Percentiles rank a stretch among this genome's conserved stretches.
phyloP scores from a whole-genome alignment of 768 basidiomycete genomes.

The Russula emetica region DNA sequence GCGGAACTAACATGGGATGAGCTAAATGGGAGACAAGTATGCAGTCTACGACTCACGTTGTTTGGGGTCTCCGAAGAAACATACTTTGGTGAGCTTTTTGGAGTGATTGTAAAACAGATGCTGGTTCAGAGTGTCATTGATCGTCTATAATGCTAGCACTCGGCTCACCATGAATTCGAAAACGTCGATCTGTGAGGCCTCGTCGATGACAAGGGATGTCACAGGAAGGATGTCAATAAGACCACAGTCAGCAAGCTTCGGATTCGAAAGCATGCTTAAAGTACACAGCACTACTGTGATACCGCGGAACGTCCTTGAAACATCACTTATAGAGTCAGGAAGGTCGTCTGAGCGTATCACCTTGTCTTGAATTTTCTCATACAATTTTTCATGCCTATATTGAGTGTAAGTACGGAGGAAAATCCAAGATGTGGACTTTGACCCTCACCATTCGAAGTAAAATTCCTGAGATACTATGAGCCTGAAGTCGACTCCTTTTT shows the following conservation, averaged over 20 bases:
- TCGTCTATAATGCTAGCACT: background rate
- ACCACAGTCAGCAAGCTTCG: conserved; percentile 35
- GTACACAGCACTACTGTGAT: conserved; percentile 44
- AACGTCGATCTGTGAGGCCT: conserved; percentile 49
- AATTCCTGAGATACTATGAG: conserved; percentile 39
- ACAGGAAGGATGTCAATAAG: conserved; percentile 41
- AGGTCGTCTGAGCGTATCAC: conserved; percentile 43
- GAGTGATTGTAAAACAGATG: conserved; percentile 43
- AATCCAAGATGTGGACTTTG: background rate
- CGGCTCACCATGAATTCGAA: conserved; percentile 45
- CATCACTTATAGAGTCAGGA: conserved; percentile 29
- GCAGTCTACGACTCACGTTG: conserved; percentile 39
- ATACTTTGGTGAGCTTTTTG: conserved; percentile 40
- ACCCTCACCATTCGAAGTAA: conserved; percentile 32
- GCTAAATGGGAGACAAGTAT: background rate
- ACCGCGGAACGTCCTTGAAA: conserved; percentile 33
- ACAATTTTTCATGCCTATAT: conserved; percentile 52
- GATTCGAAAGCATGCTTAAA: conserved; percentile 49
- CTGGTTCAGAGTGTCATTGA: conserved; percentile 31
- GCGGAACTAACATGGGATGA: conserved; percentile 41
- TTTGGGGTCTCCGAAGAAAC: conserved; percentile 52
- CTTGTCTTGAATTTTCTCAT: conserved; percentile 36
- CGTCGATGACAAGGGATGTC: conserved; percentile 50
- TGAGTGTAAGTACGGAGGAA: no score
- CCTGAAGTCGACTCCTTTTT: conserved; percentile 54